phyloP scores from a whole-genome alignment of 2,329 filamentous ascomycete species.

The Botryotinia globosa region DNA sequence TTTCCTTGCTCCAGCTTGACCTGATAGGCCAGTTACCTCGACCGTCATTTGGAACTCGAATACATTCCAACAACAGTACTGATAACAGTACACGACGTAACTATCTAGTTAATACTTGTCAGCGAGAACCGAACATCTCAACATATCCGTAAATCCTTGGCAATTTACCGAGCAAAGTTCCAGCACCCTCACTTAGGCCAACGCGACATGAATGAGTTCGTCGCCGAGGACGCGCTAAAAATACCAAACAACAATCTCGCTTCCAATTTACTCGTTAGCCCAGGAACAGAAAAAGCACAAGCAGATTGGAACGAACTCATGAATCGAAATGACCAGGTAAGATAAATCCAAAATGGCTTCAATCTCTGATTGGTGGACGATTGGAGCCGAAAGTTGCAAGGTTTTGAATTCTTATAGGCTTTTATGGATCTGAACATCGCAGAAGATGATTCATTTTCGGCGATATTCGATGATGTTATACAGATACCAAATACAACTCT shows the following conservation, averaged over 20 bases:
- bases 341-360: neutral
- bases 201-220: neutral
- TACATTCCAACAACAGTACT: neutral
- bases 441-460: neutral
- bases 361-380: neutral
- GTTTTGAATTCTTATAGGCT: neutral
- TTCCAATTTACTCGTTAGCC: neutral
- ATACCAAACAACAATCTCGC: neutral
- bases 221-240: neutral
- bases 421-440: neutral
- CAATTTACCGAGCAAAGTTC: neutral
- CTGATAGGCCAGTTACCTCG: neutral
- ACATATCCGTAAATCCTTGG: neutral
- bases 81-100: neutral
- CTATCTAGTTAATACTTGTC: neutral
- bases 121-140: neutral
- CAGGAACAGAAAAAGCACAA: neutral
- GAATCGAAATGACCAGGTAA: neutral
- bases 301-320: neutral
- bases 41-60: neutral
- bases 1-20: neutral
- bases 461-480: constrained; percentile 3
- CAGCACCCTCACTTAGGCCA: neutral
- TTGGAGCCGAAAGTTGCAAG: neutral
- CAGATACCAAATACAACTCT: neutral